Base-by-base conservation (phyloP, 2,329 filamentous ascomycete species). In the Nemania bipapillata region DNA sequence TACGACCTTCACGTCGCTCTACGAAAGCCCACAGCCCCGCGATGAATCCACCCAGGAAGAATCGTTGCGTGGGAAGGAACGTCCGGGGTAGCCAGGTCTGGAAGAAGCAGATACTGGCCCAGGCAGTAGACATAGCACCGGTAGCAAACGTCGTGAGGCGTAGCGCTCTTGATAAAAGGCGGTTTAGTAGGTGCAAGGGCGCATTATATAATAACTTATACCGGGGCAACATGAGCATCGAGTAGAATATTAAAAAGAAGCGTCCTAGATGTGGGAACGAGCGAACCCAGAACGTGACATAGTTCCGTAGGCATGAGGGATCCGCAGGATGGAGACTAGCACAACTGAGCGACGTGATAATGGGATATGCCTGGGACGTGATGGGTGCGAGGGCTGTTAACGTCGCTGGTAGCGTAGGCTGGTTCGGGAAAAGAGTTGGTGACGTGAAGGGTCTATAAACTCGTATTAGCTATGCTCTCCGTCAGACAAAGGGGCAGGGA, bases 61-160 rank as follows among this genome's bases (percentile, higher is more conserved):
- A 96, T 24, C 96, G 89, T 78, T 96, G 92, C 0, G 91, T 94
- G 0, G 94, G 88, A 0, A 97, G 84, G 8, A 94, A 84, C 5
- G 86, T 86, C 2, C 91, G 86, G 0, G 95, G 94, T 1, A 98
- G 85, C 76, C 91, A 86, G 53, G 87, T 83, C 80, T 97, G 93
- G 84, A 97, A 94, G 76, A 97, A 86, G 82, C 95, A 99, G 74
- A 97, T 90, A 65, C 89, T 91, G 0, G 90, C 94, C 96, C 96
- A 99, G 35, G 90, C 89, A 0, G 93, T 93, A 15, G 93, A 93
- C 66, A 97, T 89, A n/a, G 92, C 87, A 17, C 92, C 92, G 0
- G 94, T 94, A 56, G 93, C 83, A 75, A 97, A 94, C 4, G 92
- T 85, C 0, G 91, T 90, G 78, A 92, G 90, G 69, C 91, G 88